phyloP scores from a whole-genome alignment of 805 yeast genomes.

The Saccharomycopsis sp. region DNA sequence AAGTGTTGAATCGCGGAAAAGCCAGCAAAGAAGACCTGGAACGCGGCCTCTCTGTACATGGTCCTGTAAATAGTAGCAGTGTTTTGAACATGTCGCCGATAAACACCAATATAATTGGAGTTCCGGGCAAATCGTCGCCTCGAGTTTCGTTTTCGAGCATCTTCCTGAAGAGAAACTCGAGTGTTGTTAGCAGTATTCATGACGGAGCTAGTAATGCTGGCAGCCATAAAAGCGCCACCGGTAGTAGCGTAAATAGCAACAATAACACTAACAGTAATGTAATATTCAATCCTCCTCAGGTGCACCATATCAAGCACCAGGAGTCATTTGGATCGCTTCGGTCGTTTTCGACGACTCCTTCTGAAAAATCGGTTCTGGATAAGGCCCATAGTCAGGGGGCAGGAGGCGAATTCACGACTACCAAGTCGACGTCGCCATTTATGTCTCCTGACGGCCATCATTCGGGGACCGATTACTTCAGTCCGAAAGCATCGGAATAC shows the following conservation, averaged over 20 bases:
- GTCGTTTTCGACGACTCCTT: background rate
- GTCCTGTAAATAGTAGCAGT: background rate
- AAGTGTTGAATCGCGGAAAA: conserved; percentile 29
- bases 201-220: background rate
- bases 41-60: too few species aligned
- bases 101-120: too few species aligned
- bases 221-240: background rate
- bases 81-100: background rate
- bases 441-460: background rate
- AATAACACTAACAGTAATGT: too few species aligned
- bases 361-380: background rate
- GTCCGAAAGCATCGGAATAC: background rate
- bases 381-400: background rate
- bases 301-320: conserved; percentile 9
- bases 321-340: conserved; percentile 9
- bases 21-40: too few species aligned
- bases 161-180: background rate
- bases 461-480: background rate
- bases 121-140: background rate
- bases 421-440: background rate
- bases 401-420: background rate
- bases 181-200: background rate
- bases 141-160: background rate
- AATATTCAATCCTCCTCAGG: conserved; percentile 13
- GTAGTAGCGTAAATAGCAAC: too few species aligned